phyloP scores from a whole-genome alignment of 305 asterid species.

The Fraxinus greggii region DNA sequence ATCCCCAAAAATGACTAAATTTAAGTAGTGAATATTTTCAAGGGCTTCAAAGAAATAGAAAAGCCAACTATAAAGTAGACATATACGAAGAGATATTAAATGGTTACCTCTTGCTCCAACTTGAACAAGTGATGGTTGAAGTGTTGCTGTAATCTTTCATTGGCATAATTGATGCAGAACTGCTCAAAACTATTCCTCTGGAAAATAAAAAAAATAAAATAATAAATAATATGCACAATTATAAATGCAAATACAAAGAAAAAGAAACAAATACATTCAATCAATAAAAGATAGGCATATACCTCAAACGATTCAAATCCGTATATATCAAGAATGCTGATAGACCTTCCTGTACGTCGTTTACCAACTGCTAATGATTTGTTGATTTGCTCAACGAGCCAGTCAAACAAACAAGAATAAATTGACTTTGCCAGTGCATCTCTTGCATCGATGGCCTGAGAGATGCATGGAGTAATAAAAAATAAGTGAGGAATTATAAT shows the following conservation, averaged over 20 bases:
- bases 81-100: neutral
- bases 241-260: conserved; percentile 15
- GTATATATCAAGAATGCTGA: conserved; percentile 92
- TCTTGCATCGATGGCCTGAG: conserved; percentile 85
- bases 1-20: conserved; percentile 22
- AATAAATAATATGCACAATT: conserved; percentile 15
- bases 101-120: conserved; percentile 76
- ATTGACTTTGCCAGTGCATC: conserved; percentile 95
- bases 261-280: conserved; percentile 19
- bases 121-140: conserved; percentile 86
- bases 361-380: conserved; percentile 90
- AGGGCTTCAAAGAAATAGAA: conserved; percentile 2
- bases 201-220: conserved; percentile 11
- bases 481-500: neutral
- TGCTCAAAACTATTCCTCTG: conserved; percentile 89
- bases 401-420: conserved; percentile 91
- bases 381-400: conserved; percentile 94
- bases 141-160: conserved; percentile 84
- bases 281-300: conserved; percentile 22
- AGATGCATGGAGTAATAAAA: conserved; percentile 21
- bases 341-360: conserved; percentile 93
- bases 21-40: neutral
- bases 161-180: conserved; percentile 85
- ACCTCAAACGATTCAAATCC: conserved; percentile 99
- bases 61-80: neutral